phyloP scores from a whole-genome alignment of 768 basidiomycete species.

The Suillus spraguei region DNA sequence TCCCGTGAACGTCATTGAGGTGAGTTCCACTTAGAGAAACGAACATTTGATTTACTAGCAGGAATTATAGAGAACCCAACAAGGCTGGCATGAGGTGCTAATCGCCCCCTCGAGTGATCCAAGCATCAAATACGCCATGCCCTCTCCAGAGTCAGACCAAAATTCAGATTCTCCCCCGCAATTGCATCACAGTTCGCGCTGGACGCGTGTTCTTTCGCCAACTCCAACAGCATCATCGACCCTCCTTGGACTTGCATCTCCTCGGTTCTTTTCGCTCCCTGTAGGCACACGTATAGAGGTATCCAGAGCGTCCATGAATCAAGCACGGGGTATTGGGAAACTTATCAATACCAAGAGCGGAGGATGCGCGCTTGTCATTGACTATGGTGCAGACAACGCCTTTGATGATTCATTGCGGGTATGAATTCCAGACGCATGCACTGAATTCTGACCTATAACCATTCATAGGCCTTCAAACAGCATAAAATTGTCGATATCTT shows the following conservation, averaged over 20 bases:
- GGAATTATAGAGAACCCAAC: slow-evolving; percentile 60
- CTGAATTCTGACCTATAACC: slow-evolving; percentile 1
- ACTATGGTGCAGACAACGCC: slow-evolving; percentile 80
- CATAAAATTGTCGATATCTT: slow-evolving; percentile 89
- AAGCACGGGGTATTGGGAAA: slow-evolving; percentile 68
- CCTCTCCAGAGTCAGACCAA: slow-evolving; percentile 20
- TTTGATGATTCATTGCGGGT: slow-evolving; percentile 83
- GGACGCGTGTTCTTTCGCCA: slow-evolving; percentile 70
- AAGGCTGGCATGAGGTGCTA: slow-evolving; percentile 87
- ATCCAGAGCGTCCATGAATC: slow-evolving; percentile 67
- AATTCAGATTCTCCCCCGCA: slow-evolving; percentile 5
- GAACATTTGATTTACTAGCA: neutral
- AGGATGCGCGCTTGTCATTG: slow-evolving; percentile 79
- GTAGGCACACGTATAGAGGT: slow-evolving; percentile 81
- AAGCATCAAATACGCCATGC: slow-evolving; percentile 29
- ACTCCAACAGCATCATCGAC: slow-evolving; percentile 53
- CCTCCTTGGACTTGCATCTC: slow-evolving; percentile 64
- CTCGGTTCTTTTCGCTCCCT: slow-evolving; percentile 69
- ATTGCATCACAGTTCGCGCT: slow-evolving; percentile 34
- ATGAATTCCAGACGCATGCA: slow-evolving; percentile 33
- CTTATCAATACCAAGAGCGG: slow-evolving; percentile 46
- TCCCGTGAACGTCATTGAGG: slow-evolving; percentile 89
- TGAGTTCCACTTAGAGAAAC: slow-evolving; percentile 32
- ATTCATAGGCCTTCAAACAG: slow-evolving; percentile 78
- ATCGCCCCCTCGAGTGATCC: slow-evolving; percentile 54